Evolutionary conservation across 2,329 filamentous ascomycete species (phyloP).

Genomic region (Scytalidium lignicola): DNA sequence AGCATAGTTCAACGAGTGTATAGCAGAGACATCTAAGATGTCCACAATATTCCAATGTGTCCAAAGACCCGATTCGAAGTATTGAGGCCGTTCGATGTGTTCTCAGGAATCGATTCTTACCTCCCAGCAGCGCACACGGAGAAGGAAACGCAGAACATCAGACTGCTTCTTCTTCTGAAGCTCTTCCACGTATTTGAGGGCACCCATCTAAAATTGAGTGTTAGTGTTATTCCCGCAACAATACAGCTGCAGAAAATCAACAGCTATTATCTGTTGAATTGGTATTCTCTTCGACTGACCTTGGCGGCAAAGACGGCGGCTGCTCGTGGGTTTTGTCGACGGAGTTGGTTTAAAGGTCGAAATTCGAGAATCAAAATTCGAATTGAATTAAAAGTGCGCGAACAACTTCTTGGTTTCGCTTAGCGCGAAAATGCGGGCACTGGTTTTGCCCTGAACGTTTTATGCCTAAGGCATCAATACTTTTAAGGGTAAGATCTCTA

Average conservation of each 20-base stretch:
- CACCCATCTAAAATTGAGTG: constrained; percentile 70
- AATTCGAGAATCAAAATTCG: background rate
- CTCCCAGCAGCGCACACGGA: constrained; percentile 99
- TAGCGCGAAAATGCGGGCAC: background rate
- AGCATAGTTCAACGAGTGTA: constrained; percentile 99
- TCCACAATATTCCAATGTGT: constrained; percentile 25
- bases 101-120: constrained; percentile 55
- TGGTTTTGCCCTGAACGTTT: background rate
- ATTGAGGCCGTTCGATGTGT: constrained; percentile 29
- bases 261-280: background rate
- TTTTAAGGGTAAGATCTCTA: too few relatives aligned
- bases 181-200: constrained; percentile 99
- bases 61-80: constrained; percentile 25
- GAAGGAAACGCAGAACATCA: constrained; percentile 99
- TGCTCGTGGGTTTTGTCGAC: background rate
- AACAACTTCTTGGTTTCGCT: background rate
- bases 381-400: background rate
- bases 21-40: constrained; percentile 56
- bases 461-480: too few relatives aligned
- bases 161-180: constrained; percentile 99
- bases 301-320: background rate
- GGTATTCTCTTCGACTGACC: background rate
- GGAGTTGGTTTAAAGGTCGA: background rate
- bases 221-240: background rate
- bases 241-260: background rate